phyloP scores from a whole-genome alignment of 352 stramenopile genomes.

The Aphanomyces invadans region DNA sequence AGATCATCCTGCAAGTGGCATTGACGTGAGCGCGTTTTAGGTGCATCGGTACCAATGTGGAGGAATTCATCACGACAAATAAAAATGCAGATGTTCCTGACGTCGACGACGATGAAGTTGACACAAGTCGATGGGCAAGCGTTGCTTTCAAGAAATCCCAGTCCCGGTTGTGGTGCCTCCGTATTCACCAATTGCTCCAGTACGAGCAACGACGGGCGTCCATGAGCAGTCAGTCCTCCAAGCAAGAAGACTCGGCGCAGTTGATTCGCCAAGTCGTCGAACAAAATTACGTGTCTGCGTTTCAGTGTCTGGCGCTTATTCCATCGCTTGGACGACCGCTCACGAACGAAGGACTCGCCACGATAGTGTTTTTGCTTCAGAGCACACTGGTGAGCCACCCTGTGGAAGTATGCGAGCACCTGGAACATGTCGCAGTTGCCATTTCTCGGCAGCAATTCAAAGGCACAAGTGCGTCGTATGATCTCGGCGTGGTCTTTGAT shows the following conservation, averaged over 20 bases:
- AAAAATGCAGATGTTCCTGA: background rate
- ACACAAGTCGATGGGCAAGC: background rate
- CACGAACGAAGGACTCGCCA: background rate
- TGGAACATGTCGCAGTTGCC: background rate
- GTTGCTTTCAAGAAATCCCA: background rate
- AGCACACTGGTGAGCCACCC: background rate
- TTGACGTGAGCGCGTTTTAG: too few relatives aligned
- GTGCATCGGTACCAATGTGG: background rate
- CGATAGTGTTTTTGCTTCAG: background rate
- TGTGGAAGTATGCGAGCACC: background rate
- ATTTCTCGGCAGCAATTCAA: background rate
- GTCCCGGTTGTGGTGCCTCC: slow-evolving; percentile 12
- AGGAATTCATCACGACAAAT: background rate
- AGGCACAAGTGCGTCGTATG: background rate
- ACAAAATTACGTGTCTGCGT: slow-evolving; percentile 1
- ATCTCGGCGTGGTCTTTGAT: slow-evolving; percentile 3
- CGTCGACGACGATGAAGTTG: background rate
- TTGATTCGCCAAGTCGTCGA: slow-evolving; percentile 5
- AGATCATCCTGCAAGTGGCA: too few relatives aligned
- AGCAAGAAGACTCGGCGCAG: background rate
- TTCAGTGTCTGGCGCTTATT: background rate
- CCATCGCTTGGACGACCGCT: background rate
- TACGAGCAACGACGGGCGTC: background rate
- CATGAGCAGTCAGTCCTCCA: background rate
- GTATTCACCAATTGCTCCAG: slow-evolving; percentile 17